These are phyloP conservation scores for Cladophialophora exuberans DNA, from an alignment of 2,329 filamentous ascomycete species.

Conservation along the genomic window DNA sequence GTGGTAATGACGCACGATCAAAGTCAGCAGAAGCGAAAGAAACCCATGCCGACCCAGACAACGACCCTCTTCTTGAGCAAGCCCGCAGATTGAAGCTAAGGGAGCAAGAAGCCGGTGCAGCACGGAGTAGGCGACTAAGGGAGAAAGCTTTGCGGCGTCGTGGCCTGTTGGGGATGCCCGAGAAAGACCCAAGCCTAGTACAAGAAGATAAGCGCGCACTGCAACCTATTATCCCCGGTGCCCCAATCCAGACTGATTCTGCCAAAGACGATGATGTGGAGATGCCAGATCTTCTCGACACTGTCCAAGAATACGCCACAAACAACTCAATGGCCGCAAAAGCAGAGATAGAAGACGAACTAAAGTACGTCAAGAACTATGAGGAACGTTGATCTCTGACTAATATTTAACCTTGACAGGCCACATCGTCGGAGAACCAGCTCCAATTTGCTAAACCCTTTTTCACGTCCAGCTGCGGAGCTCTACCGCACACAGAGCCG, in stretches of 20 bases:
- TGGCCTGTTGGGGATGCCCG: not conserved
- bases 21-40: not conserved
- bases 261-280: slow-evolving; percentile 1
- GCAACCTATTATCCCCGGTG: no score
- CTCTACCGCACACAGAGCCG: slow-evolving; percentile 14
- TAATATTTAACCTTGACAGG: not conserved
- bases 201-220: not conserved
- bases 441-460: slow-evolving; percentile 6
- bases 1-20: slow-evolving; percentile 1
- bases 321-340: not conserved
- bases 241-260: slow-evolving; percentile 2
- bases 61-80: slow-evolving; percentile 2
- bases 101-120: slow-evolving; percentile 18
- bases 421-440: not conserved
- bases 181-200: not conserved
- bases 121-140: slow-evolving; percentile 19
- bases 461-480: slow-evolving; percentile 19
- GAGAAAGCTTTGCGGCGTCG: slow-evolving; percentile 9
- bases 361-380: slow-evolving; percentile 12
- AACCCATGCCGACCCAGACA: not conserved
- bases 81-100: slow-evolving; percentile 15
- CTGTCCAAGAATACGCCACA: slow-evolving; percentile 7
- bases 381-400: not conserved
- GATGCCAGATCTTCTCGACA: slow-evolving; percentile 13
- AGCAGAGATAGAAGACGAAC: not conserved